Conservation (phyloP, 1,284 basidiomycete genomes). For the Microbotryomycetes sp. region DNA sequence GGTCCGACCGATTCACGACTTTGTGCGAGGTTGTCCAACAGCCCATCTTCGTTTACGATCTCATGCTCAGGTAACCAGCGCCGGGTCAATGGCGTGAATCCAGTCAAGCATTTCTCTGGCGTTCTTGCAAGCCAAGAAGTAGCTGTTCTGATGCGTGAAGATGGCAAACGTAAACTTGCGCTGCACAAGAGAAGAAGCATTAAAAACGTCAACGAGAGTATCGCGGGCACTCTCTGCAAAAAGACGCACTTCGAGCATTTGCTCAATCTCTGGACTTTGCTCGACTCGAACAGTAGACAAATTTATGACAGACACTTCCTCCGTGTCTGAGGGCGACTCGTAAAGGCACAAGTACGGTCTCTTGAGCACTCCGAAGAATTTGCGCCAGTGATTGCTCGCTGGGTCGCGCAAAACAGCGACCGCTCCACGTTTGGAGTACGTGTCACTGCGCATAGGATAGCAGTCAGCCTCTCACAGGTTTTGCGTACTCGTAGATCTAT, state of each 20-base stretch:
- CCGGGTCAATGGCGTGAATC: constrained; percentile 21
- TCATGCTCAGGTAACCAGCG: constrained; percentile 5
- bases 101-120: constrained; percentile 30
- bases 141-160: constrained; percentile 36
- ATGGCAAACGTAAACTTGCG: constrained; percentile 36
- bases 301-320: constrained; percentile 73
- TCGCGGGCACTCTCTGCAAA: not conserved
- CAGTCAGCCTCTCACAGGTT: not conserved
- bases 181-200: constrained; percentile 1
- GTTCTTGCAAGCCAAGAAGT: constrained; percentile 26
- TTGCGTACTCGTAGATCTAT: not conserved
- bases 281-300: constrained; percentile 78
- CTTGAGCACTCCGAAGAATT: constrained; percentile 78
- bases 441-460: constrained; percentile 54
- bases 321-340: constrained; percentile 67
- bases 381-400: constrained; percentile 69
- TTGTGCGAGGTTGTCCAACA: too few relatives aligned
- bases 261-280: constrained; percentile 76
- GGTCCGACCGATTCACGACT: too few relatives aligned
- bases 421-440: constrained; percentile 74
- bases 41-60: too few relatives aligned
- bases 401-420: constrained; percentile 73
- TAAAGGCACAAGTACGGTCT: constrained; percentile 88
- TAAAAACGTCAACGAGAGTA: not conserved
- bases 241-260: constrained; percentile 66